Evolutionary conservation across 1,284 basidiomycete species (phyloP).

Genomic region (Porodaedalea pini): DNA sequence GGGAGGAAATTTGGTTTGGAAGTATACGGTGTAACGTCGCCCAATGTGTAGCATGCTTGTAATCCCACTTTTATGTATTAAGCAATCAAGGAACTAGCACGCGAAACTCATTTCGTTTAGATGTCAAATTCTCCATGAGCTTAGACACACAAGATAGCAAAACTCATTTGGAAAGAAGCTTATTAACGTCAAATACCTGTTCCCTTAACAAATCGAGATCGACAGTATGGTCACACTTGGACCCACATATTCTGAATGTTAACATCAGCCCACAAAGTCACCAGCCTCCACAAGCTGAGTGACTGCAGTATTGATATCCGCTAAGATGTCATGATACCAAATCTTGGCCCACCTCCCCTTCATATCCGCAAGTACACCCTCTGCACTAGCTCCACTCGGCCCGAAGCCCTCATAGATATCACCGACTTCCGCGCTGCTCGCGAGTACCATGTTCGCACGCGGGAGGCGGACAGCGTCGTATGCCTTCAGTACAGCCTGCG

Average conservation of each 20-base stretch:
- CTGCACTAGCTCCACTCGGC: slow-evolving; percentile 26
- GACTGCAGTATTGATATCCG: slow-evolving; percentile 33
- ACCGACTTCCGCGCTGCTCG: slow-evolving; percentile 7
- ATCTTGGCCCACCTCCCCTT: slow-evolving; percentile 42
- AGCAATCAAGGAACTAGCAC: no score
- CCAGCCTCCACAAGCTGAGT: slow-evolving; percentile 21
- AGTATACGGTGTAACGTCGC: no score
- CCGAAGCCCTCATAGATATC: slow-evolving; percentile 39
- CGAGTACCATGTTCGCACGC: slow-evolving; percentile 19
- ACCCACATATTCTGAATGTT: no score
- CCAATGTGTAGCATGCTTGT: no score
- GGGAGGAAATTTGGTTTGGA: not conserved
- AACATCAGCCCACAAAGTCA: not conserved
- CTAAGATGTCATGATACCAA: slow-evolving; percentile 45
- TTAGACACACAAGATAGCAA: no score
- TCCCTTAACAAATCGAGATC: no score
- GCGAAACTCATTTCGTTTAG: no score
- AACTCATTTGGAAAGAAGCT: no score
- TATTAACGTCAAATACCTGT: no score
- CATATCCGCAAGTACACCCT: slow-evolving; percentile 33
- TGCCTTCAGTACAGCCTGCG: slow-evolving; percentile 14
- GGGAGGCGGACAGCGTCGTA: slow-evolving; percentile 21
- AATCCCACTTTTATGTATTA: no score
- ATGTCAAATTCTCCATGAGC: no score
- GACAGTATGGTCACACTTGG: no score